Evolutionary conservation across 345 rosid genomes (phyloP).

Genomic region (Gossypium longicalyx): DNA sequence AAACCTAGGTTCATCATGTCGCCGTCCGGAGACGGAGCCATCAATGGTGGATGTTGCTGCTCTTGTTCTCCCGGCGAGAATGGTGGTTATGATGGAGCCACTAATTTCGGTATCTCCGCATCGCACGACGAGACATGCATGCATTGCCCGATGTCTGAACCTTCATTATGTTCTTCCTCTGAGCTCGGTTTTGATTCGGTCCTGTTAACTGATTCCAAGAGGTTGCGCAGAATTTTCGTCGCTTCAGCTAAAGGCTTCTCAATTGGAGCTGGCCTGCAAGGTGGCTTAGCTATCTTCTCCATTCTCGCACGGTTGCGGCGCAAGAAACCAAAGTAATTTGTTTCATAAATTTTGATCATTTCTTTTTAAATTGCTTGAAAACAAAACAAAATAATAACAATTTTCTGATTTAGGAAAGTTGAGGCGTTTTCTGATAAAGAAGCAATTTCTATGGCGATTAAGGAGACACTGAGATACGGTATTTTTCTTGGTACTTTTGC

Average conservation of each 20-base stretch:
- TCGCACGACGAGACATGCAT: conserved; percentile 25
- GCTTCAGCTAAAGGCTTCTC: conserved; percentile 83
- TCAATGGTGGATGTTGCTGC: conserved; percentile 20
- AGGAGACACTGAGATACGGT: conserved; percentile 86
- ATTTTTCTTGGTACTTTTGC: conserved; percentile 87
- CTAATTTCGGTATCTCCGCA: background rate
- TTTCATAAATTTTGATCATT: background rate
- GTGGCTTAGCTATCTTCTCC: conserved; percentile 85
- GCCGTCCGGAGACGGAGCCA: conserved; percentile 21
- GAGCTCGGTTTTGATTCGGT: conserved; percentile 23
- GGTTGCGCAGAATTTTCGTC: conserved; percentile 56
- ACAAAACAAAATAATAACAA: background rate
- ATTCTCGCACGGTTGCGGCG: conserved; percentile 66
- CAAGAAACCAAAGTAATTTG: conserved; percentile 43
- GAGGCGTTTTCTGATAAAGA: conserved; percentile 59
- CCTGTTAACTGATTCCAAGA: conserved; percentile 50
- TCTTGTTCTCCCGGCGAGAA: conserved; percentile 19
- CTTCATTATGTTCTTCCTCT: conserved; percentile 27
- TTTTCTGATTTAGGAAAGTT: conserved; percentile 43
- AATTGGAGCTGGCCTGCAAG: conserved; percentile 91
- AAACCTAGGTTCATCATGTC: conserved; percentile 28
- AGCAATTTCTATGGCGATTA: conserved; percentile 61
- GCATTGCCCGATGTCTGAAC: conserved; percentile 33
- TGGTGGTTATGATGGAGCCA: conserved; percentile 23
- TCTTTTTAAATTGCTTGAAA: background rate